Evolutionary conservation across 208 protist species (phyloP), one percentile per base, ranked within the genome.

Genomic region (Sergeia podlipaevii): DNA sequence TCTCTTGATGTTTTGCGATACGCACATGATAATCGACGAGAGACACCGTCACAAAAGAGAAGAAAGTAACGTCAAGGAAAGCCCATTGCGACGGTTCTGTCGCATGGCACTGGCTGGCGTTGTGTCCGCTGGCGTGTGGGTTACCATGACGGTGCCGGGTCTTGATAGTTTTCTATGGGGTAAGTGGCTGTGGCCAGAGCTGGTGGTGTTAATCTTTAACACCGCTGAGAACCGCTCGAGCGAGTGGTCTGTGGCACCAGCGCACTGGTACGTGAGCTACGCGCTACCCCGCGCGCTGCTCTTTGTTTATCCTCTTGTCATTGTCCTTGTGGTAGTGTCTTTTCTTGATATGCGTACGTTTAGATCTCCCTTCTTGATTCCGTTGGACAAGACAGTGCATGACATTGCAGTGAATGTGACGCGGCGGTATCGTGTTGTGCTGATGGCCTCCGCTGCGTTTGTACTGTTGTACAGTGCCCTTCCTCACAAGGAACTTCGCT

Each of bases 401-500:
- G n/a, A n/a, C n/a, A 38, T 1, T 23, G 21, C 37, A 18, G 11
- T 7, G 4, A 17, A 21, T 18, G 13, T 49, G 30, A 24, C 4
- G 43, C 49, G 15, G 29, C 17, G 2, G 20, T 21, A 11, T 30
- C 13, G 48, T 23, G 53, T 61, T 1, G 20, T 81, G 10, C 20
- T 85, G 0, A 7, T 77, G 11, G 65, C 83, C 2, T 51, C 66
- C 3, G 5, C 82, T n/a, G 8, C 60, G 10, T 97, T 93, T 44
- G 50, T 97, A 10, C 51, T 33, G 1, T 21, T 94, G 1, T 97
- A 97, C 59, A 91, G 77, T 26, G 53, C 86, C 15, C 68, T 97
- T 29, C 91, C 91, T 15, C 92, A 97, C 75, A 97, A 98, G 71
- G 92, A 97, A 66, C 49, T 98, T n/a, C 74, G 96, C 36, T 98